phyloP scores from a whole-genome alignment of 169 alveolate genomes.

The Cryptosporidium andersoni region DNA sequence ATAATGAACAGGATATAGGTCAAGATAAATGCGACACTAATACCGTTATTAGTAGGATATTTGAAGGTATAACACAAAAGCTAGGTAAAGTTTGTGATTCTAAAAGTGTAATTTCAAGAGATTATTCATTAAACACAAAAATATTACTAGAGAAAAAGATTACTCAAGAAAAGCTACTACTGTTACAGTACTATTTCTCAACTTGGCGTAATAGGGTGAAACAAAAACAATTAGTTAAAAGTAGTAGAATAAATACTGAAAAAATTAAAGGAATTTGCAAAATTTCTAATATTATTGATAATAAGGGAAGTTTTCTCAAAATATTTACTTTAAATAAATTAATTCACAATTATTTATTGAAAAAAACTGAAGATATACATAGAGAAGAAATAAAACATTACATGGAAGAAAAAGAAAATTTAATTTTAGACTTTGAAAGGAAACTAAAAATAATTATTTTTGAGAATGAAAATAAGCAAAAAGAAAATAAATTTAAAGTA shows the following conservation, averaged over 20 bases:
- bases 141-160: slow-evolving; percentile 32
- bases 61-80: neutral
- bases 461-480: neutral
- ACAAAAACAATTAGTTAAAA: neutral
- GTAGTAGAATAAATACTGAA: neutral
- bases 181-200: slow-evolving; percentile 34
- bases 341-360: neutral
- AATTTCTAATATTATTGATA: slow-evolving; percentile 15
- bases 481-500: slow-evolving; percentile 5
- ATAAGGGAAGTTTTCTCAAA: neutral
- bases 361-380: neutral
- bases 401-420: neutral
- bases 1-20: neutral
- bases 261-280: neutral
- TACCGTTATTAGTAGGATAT: no score
- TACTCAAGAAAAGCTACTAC: slow-evolving; percentile 25
- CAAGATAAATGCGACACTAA: neutral
- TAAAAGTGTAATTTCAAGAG: slow-evolving; percentile 29
- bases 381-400: neutral
- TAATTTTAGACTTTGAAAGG: slow-evolving; percentile 6
- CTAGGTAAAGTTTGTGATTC: neutral
- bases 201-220: slow-evolving; percentile 23
- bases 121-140: slow-evolving; percentile 25
- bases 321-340: neutral
- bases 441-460: slow-evolving; percentile 21